A percentile compares a stretch with the other conserved stretches of the same genome.
Evolutionary conservation across 805 yeast species (phyloP).

Genomic region (Zygosaccharomyces siamensis): DNA sequence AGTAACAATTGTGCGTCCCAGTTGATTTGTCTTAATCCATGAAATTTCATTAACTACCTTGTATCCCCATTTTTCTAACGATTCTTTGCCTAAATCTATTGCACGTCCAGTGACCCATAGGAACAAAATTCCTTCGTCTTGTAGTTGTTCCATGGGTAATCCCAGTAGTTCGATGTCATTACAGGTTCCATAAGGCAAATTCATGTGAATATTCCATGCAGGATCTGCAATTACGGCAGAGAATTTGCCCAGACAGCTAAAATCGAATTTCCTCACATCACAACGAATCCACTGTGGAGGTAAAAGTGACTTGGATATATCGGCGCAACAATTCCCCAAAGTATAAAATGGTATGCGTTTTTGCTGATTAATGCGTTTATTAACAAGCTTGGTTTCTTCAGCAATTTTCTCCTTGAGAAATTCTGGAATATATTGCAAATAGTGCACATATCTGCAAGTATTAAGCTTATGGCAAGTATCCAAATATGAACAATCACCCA

Average conservation of each 20-base stretch:
- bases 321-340: constrained; percentile 35
- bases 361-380: constrained; percentile 18
- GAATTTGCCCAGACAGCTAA: constrained; percentile 68
- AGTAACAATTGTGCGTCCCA: constrained; percentile 83
- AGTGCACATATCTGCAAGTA: constrained; percentile 78
- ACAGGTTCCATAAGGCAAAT: constrained; percentile 69
- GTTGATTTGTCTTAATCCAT: constrained; percentile 88
- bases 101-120: constrained; percentile 97
- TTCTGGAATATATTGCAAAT: constrained; percentile 43
- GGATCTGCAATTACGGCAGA: constrained; percentile 88
- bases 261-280: constrained; percentile 71
- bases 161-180: constrained; percentile 69
- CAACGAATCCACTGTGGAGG: constrained; percentile 87
- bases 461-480: constrained; percentile 89
- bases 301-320: constrained; percentile 30
- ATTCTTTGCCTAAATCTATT: constrained; percentile 78
- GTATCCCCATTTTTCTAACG: constrained; percentile 80
- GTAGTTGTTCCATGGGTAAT: constrained; percentile 62
- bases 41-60: constrained; percentile 69
- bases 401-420: constrained; percentile 21
- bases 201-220: constrained; percentile 96
- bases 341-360: constrained; percentile 32
- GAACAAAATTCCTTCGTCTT: constrained; percentile 76
- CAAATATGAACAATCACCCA: constrained; percentile 90
- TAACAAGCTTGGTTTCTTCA: constrained; percentile 22